Evolutionary conservation across 75 land plant species (phyloP), one percentile per base, ranked within the genome.

Genomic region (Pseudotsuga menziesii): DNA sequence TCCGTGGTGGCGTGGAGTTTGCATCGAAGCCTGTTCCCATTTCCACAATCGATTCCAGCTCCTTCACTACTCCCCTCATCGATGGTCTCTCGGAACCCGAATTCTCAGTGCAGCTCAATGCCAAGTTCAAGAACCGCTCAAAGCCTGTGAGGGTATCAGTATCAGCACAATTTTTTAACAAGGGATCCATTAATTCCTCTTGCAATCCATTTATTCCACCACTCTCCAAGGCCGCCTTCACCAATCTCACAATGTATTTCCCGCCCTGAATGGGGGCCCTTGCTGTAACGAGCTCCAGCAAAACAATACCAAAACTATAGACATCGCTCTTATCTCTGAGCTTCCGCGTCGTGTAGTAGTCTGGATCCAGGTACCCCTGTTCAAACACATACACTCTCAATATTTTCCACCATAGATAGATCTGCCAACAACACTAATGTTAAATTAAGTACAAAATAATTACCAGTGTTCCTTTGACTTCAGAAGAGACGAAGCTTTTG

Each of bases 281-380:
- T 12, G 83, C 93, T 3, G 92, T 91, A 69, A 95, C 35, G 4
- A 95, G 76, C 83, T 95, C 98, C 25, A 95, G 86, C 74, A 95
- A 61, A 2, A 93, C 85, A 14, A 95, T 93, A 20, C 98, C 98
- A 59, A 91, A 95, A 78, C 98, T 93, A 73, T 95, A 95, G 1
- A 93, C 91, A 61, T 95, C 98, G 36, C 96, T 93, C 82, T 89
- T 93, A 59, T 89, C 90, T 3, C 90, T 89, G 29, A 95, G 75
- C 69, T 91, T 87, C 58, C 83, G 85, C 26, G 96, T 88, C 93
- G 88, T 86, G 84, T 89, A 95, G 59, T 92, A 92, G 58, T 92
- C 94, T 55, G 94, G 94, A 81, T 92, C 94, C 73, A 92, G 61
- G 58, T 92, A 92, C 1, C 94, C 94, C 98, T 95, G 92, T 78